A percentile compares a stretch with the other conserved stretches of the same genome.
These are phyloP conservation scores for Fusarium fracticaudum DNA, from an alignment of 2,329 filamentous ascomycete species.

Conservation along the genomic window DNA sequence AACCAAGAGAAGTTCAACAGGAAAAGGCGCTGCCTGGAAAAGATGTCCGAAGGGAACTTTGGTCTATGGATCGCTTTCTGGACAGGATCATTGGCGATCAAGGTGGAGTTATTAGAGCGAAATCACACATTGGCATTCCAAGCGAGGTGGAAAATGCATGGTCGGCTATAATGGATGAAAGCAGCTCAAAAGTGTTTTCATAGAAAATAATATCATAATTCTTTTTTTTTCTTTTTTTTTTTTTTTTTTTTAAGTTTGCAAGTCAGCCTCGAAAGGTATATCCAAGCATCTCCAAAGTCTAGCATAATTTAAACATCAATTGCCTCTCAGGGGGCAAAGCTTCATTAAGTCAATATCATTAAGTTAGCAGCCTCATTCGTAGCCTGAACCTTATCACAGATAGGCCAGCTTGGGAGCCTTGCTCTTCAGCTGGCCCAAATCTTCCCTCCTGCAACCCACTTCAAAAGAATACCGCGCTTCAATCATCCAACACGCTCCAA, in stretches of 20 bases:
- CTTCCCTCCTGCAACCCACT: not conserved
- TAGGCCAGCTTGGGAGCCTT: not conserved
- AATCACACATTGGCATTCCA: not conserved
- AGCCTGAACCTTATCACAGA: too few relatives aligned
- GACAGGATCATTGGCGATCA: not conserved
- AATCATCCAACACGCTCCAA: not conserved
- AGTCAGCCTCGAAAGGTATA: not conserved
- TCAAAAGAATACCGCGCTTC: not conserved
- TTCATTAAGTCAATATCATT: too few relatives aligned
- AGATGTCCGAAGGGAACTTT: not conserved
- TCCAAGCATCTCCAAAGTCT: too few relatives aligned
- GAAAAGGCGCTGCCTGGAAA: rapidly evolving
- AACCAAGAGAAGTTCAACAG: rapidly evolving
- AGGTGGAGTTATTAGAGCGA: rapidly evolving
- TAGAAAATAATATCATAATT: not conserved
- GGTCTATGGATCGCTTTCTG: conserved; percentile 24
- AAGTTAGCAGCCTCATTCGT: too few relatives aligned
- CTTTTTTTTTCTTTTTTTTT: too few relatives aligned
- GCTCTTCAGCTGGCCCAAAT: not conserved
- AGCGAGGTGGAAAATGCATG: conserved; percentile 24
- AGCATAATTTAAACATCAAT: too few relatives aligned
- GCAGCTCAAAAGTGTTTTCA: rapidly evolving
- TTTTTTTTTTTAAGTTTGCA: not conserved
- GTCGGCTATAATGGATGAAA: conserved; percentile 7
- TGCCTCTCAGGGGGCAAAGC: too few relatives aligned